These are phyloP conservation scores for Fraxinus baroniana DNA, from an alignment of 305 asterid genomes.

Conservation along the genomic window DNA sequence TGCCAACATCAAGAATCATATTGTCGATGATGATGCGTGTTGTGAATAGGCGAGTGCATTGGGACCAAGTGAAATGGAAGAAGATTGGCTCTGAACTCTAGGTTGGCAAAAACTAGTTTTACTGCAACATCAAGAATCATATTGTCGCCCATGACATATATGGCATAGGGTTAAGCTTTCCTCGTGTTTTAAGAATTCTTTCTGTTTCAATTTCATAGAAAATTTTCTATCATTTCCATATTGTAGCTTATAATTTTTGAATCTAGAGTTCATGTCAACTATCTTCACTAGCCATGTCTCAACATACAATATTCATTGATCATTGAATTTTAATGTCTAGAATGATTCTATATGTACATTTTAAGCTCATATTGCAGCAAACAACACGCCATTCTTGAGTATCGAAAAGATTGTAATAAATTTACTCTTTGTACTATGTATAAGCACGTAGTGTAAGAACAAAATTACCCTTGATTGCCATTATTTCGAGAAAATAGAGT, in stretches of 20 bases:
- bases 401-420: constrained; percentile 45
- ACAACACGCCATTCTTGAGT: constrained; percentile 94
- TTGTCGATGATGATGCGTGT: background rate
- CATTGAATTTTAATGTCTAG: constrained; percentile 37
- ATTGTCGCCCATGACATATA: background rate
- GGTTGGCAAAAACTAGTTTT: background rate
- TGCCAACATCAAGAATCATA: background rate
- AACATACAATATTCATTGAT: constrained; percentile 4
- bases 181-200: background rate
- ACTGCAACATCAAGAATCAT: background rate
- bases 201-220: background rate
- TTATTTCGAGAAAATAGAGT: too few species aligned
- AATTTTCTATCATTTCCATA: background rate
- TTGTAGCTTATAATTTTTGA: background rate
- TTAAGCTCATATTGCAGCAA: constrained; percentile 97
- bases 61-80: background rate
- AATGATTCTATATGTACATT: constrained; percentile 79
- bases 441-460: too few species aligned
- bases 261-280: background rate
- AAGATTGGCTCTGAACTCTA: background rate
- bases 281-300: background rate
- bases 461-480: too few species aligned
- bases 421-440: background rate
- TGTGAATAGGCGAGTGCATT: background rate
- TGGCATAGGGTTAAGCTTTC: background rate